Percentiles rank a stretch among this genome's conserved stretches.
phyloP scores from a whole-genome alignment of 208 protist species.

The Angomonas deanei region DNA sequence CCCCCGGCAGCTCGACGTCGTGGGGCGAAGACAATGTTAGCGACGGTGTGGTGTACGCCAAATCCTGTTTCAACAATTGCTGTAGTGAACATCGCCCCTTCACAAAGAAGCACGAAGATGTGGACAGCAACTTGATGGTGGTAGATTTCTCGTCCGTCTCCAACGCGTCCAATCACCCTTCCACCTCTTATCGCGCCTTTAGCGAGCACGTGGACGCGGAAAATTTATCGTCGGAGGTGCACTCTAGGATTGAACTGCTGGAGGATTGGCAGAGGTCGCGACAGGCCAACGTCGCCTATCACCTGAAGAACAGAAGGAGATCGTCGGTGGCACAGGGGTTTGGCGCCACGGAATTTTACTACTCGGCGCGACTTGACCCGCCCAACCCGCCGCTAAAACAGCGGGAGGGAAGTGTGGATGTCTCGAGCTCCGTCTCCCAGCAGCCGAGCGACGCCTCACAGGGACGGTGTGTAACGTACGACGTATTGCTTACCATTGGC shows the following conservation, averaged over 20 bases:
- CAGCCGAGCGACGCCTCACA: neutral
- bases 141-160: neutral
- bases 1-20: too few species aligned
- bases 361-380: constrained; percentile 8
- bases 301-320: constrained; percentile 15
- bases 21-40: neutral
- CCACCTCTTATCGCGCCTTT: too few species aligned
- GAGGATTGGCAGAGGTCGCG: constrained; percentile 31
- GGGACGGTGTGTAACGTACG: neutral
- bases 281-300: constrained; percentile 16
- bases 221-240: neutral
- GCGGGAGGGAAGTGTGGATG: too few species aligned
- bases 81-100: neutral
- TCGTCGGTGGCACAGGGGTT: constrained; percentile 17
- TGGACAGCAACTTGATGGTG: neutral
- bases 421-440: too few species aligned
- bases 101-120: neutral
- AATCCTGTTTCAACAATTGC: neutral
- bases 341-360: constrained; percentile 24
- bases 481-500: neutral
- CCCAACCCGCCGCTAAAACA: too few species aligned
- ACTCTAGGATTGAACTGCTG: constrained; percentile 19
- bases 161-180: neutral
- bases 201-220: neutral
- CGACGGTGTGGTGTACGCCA: neutral